Evolutionary conservation across 2,329 filamentous ascomycete genomes (phyloP).

Genomic region (Colletotrichum aenigma): DNA sequence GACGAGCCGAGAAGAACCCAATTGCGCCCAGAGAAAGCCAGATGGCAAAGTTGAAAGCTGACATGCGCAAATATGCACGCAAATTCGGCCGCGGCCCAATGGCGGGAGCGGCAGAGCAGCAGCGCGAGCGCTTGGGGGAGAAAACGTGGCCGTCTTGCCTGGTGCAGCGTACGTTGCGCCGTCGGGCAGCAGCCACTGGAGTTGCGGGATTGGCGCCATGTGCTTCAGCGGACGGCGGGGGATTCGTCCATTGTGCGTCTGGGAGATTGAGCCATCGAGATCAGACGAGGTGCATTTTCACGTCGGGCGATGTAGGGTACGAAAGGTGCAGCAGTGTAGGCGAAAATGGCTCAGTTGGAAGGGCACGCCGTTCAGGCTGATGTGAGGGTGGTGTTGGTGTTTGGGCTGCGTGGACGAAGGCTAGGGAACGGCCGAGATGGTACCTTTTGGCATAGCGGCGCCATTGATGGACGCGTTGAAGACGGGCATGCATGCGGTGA

Average conservation of each 20-base stretch:
- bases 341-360: conserved; percentile 10
- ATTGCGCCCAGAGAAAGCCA: neutral
- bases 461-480: neutral
- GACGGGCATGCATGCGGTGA: neutral
- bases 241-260: neutral
- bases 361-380: conserved; percentile 7
- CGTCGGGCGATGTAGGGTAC: neutral
- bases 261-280: neutral
- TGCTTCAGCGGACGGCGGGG: neutral
- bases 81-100: neutral
- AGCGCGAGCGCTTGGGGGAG: neutral
- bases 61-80: neutral
- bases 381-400: neutral
- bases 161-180: neutral
- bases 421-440: neutral
- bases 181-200: neutral
- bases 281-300: neutral
- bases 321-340: neutral
- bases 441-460: neutral
- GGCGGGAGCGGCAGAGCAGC: neutral
- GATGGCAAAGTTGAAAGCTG: neutral
- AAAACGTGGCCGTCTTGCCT: neutral
- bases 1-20: neutral
- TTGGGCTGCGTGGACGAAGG: neutral
- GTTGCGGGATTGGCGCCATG: conserved; percentile 16